Conservation (phyloP, 495 filamentous ascomycete genomes). For the Friedmanniomyces simplex region DNA sequence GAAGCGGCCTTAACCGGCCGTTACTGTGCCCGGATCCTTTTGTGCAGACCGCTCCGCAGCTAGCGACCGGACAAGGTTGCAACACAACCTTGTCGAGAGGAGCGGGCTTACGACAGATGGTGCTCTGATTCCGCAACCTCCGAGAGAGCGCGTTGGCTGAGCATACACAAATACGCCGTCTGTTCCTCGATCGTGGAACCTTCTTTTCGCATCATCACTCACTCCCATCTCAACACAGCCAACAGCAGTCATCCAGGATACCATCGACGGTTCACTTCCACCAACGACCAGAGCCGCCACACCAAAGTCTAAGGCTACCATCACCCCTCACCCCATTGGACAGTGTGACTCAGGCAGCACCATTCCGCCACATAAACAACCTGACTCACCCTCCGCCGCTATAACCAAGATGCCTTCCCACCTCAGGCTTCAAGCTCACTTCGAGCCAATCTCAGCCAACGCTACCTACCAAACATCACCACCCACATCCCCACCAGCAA, state of each 20-base stretch:
- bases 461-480: slow-evolving; percentile 16
- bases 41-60: no score
- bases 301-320: neutral
- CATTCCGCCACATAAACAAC: neutral
- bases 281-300: neutral
- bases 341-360: slow-evolving; percentile 17
- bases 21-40: neutral
- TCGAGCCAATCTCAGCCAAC: slow-evolving; percentile 19
- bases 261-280: neutral
- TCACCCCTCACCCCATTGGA: neutral
- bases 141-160: no score
- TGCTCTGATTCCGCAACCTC: no score
- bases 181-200: neutral
- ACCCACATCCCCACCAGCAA: slow-evolving; percentile 35
- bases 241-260: neutral
- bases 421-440: slow-evolving; percentile 18
- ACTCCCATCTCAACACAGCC: neutral
- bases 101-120: no score
- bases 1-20: no score
- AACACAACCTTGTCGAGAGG: no score
- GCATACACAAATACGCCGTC: no score
- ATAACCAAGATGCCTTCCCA: slow-evolving; percentile 25
- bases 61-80: no score
- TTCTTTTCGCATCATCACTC: neutral
- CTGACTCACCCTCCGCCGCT: slow-evolving; percentile 12